phyloP scores from a whole-genome alignment of 2,329 filamentous ascomycete genomes.

The Aphanoascus verrucosus region DNA sequence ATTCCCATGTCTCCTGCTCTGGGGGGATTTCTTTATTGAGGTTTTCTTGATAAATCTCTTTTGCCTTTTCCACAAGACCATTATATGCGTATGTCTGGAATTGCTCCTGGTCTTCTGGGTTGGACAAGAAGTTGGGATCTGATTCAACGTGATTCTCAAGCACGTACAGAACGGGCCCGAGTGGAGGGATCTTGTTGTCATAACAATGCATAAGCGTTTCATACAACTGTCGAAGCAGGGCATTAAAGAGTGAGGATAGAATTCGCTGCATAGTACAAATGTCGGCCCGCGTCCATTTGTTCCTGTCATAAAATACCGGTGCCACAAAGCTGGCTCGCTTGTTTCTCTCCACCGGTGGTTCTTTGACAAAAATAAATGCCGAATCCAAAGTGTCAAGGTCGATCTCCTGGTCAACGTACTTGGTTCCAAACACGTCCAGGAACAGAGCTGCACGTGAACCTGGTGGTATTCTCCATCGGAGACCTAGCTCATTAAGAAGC shows the following conservation, averaged over 20 bases:
- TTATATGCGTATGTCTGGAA: conserved; percentile 64
- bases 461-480: conserved; percentile 81
- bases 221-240: conserved; percentile 75
- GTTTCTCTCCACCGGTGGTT: conserved; percentile 52
- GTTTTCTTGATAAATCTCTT: conserved; percentile 66
- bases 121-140: conserved; percentile 64
- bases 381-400: conserved; percentile 70
- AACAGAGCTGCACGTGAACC: conserved; percentile 70
- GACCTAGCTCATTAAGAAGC: conserved; percentile 70
- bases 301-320: conserved; percentile 46
- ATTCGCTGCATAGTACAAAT: conserved; percentile 62
- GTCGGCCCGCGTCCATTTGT: conserved; percentile 60
- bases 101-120: conserved; percentile 57
- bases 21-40: conserved; percentile 71
- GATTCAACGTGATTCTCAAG: conserved; percentile 71
- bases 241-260: conserved; percentile 65
- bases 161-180: conserved; percentile 69
- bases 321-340: conserved; percentile 42
- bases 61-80: conserved; percentile 62
- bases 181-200: conserved; percentile 71
- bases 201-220: conserved; percentile 80
- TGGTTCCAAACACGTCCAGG: conserved; percentile 72
- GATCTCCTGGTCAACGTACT: conserved; percentile 75
- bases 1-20: conserved; percentile 75
- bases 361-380: conserved; percentile 72